Base-by-base conservation (phyloP, 2,329 filamentous ascomycete genomes). In the Colletotrichum karsti region DNA sequence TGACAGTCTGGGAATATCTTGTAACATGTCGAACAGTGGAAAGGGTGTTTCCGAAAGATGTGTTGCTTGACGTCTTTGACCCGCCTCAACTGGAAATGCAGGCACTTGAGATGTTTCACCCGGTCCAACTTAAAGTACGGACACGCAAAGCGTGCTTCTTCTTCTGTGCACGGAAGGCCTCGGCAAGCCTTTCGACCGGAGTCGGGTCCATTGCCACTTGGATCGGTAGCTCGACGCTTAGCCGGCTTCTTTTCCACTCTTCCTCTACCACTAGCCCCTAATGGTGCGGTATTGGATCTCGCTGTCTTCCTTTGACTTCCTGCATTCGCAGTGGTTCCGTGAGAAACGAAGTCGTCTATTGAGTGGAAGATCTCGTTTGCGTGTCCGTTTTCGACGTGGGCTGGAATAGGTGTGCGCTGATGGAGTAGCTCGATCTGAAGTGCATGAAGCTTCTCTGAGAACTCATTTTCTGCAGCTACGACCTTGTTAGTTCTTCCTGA, bases 1-100 rank as follows among this genome's bases (percentile, higher is more conserved):
- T 35, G 8, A n/a, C 30, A 20, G 10, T 37, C 20, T 5, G 50
- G 18, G 33, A 54, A 54, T 8, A 54, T 22, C 3, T 22, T 5
- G 8, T 35, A 37, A n/a, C 50, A 54, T 5, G 3, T 35, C 4
- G 28, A n/a, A 15, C 50, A 54, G 50, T 54, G 50, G 15, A 54
- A 54, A 1, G 7, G n/a, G 6, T 59, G 55, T 37, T 48, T 59
- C 2, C 55, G 24, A 9, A 41, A 59, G 6, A 59, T 35, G 42
- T 59, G 55, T 26, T 59, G 55, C 18, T 59, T 59, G 42, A 59
- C 55, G 42, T 59, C 55, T 5, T 59, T 59, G 5, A 59, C 55
- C 9, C 55, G 13, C 15, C 13, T 48, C 24, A 59, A 7, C 28
- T 46, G 39, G 8, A 48, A 59, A 8, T 26, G 55, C 8, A 59